phyloP scores from a whole-genome alignment of 2,329 filamentous ascomycete genomes.

The Aspergillus sp. region DNA sequence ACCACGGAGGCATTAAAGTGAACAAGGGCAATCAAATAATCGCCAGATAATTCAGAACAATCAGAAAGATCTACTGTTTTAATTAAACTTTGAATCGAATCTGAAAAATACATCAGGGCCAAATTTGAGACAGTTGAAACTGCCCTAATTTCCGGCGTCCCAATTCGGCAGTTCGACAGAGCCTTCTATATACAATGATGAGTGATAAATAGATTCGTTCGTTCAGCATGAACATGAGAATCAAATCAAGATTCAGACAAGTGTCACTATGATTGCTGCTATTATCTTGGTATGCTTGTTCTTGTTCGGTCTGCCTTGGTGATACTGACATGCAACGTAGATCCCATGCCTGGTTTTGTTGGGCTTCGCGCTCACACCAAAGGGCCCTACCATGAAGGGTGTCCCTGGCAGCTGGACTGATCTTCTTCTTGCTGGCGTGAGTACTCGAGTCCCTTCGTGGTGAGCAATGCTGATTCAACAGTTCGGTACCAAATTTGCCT shows the following conservation, averaged over 20 bases:
- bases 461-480: slow-evolving; percentile 1
- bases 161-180: background rate
- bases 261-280: slow-evolving; percentile 1
- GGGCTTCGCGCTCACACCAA: slow-evolving; percentile 9
- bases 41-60: background rate
- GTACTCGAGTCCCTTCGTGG: background rate
- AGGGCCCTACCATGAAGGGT: slow-evolving; percentile 12
- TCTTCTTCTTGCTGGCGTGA: slow-evolving; percentile 14
- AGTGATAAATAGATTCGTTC: background rate
- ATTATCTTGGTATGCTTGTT: slow-evolving; percentile 8
- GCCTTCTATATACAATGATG: background rate
- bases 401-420: slow-evolving; percentile 12
- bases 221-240: too few species aligned
- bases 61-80: background rate
- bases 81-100: slow-evolving; percentile 1
- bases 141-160: background rate
- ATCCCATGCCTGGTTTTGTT: slow-evolving; percentile 11
- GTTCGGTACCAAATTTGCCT: slow-evolving; percentile 15
- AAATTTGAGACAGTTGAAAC: background rate
- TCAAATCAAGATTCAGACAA: too few species aligned
- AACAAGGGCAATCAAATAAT: background rate
- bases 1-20: too few species aligned
- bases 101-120: background rate
- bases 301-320: background rate
- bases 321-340: background rate